These are phyloP conservation scores for Cercospora sp. DNA, from an alignment of 2,329 filamentous ascomycete species.

Conservation along the genomic window DNA sequence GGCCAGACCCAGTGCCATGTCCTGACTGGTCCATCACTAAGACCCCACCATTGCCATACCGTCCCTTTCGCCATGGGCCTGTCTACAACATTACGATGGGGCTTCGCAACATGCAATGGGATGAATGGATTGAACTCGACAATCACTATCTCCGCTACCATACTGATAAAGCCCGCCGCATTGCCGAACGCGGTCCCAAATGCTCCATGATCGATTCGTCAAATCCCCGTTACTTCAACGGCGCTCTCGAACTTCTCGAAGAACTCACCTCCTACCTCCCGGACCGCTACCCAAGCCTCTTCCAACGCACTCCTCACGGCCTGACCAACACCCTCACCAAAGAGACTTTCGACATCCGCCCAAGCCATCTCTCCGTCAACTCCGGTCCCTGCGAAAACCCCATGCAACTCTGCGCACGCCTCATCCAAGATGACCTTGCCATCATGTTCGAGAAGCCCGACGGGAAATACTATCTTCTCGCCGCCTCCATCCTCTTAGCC, in stretches of 20 bases:
- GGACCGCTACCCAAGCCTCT: conserved; percentile 72
- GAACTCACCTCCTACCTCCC: conserved; percentile 71
- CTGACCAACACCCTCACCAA: conserved; percentile 70
- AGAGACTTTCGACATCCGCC: conserved; percentile 68
- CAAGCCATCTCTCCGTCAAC: conserved; percentile 56
- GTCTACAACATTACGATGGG: conserved; percentile 74
- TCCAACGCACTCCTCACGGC: conserved; percentile 61
- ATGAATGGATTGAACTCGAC: conserved; percentile 84
- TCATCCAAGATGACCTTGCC: conserved; percentile 79
- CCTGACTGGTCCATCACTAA: conserved; percentile 65
- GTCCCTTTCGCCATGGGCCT: conserved; percentile 75
- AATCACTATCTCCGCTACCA: conserved; percentile 75
- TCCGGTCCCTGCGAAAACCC: conserved; percentile 62
- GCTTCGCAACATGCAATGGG: conserved; percentile 66
- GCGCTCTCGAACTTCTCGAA: conserved; percentile 72
- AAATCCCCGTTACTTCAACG: conserved; percentile 58
- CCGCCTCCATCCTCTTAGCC: conserved; percentile 71
- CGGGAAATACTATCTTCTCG: conserved; percentile 78
- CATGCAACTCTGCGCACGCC: conserved; percentile 70
- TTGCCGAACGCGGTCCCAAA: conserved; percentile 64
- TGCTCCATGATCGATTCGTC: conserved; percentile 69
- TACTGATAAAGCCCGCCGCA: conserved; percentile 67
- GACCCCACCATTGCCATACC: conserved; percentile 74
- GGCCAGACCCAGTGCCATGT: conserved; percentile 62
- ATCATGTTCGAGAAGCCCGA: conserved; percentile 77